Conservation (phyloP, 768 basidiomycete species). For the Boletus huronensis region DNA sequence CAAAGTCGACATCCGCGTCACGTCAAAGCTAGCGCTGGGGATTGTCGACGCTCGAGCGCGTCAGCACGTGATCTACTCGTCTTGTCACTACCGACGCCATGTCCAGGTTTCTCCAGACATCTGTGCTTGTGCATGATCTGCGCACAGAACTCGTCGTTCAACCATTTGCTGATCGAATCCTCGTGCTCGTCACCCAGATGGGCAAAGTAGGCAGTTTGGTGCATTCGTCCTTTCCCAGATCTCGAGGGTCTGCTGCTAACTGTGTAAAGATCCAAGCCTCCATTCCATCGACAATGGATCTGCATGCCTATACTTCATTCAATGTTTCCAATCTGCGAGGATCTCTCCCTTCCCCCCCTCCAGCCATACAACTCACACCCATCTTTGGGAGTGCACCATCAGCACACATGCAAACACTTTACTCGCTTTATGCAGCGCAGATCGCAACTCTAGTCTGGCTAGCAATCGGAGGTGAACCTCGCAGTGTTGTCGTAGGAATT, state of each 20-base stretch:
- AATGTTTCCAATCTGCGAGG: constrained; percentile 33
- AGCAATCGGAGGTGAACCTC: constrained; percentile 43
- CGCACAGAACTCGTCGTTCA: constrained; percentile 77
- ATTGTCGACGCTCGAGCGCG: too few species aligned
- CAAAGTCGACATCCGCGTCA: constrained; percentile 20
- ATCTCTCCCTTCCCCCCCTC: constrained; percentile 55
- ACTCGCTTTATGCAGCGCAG: constrained; percentile 82
- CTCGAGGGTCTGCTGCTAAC: constrained; percentile 6
- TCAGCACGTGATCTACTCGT: too few species aligned
- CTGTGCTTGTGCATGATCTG: constrained; percentile 50
- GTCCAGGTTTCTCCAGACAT: constrained; percentile 38
- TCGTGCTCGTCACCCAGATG: constrained; percentile 88
- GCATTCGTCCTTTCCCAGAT: constrained; percentile 17
- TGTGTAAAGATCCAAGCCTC: constrained; percentile 69
- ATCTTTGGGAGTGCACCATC: constrained; percentile 75
- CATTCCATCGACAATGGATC: constrained; percentile 59
- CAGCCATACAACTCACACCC: constrained; percentile 72
- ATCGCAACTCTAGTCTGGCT: constrained; percentile 83
- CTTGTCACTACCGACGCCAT: constrained; percentile 5
- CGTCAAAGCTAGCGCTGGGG: neutral
- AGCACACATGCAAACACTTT: constrained; percentile 62
- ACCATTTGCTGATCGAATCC: constrained; percentile 69
- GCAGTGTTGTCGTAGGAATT: constrained; percentile 71
- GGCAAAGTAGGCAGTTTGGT: constrained; percentile 90
- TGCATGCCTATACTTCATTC: constrained; percentile 39